Evolutionary conservation across 805 yeast species (phyloP).

Genomic region (Cyberlindnera veronae): DNA sequence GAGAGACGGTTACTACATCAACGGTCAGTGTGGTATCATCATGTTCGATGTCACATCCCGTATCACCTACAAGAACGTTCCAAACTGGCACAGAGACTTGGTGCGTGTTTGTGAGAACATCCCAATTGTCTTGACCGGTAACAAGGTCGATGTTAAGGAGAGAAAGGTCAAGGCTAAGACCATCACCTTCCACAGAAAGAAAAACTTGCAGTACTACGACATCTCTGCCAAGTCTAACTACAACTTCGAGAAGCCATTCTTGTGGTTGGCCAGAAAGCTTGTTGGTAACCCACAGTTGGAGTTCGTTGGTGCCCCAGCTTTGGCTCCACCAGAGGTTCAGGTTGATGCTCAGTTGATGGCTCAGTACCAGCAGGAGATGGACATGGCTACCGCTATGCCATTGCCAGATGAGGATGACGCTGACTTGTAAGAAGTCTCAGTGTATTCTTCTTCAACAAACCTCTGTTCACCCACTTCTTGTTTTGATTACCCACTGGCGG

Average conservation of each 20-base stretch:
- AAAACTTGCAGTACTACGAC: slow-evolving; percentile 98
- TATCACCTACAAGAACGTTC: slow-evolving; percentile 99
- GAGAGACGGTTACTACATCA: slow-evolving; percentile 99
- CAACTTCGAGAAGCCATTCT: slow-evolving; percentile 99
- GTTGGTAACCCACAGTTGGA: slow-evolving; percentile 98
- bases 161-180: slow-evolving; percentile 99
- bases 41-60: slow-evolving; percentile 99
- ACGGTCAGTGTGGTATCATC: slow-evolving; percentile 99
- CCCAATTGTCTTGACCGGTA: slow-evolving; percentile 98
- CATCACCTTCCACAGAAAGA: slow-evolving; percentile 99
- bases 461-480: background rate
- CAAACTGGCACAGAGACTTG: slow-evolving; percentile 99
- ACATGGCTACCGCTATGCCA: slow-evolving; percentile 98
- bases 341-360: slow-evolving; percentile 96
- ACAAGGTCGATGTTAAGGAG: slow-evolving; percentile 99
- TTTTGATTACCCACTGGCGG: background rate
- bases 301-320: slow-evolving; percentile 98
- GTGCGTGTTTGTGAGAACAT: slow-evolving; percentile 99
- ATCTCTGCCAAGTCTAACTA: slow-evolving; percentile 99
- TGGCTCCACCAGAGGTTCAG: slow-evolving; percentile 99
- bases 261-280: slow-evolving; percentile 99
- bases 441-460: background rate
- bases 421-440: slow-evolving; percentile 61
- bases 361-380: slow-evolving; percentile 99
- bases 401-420: slow-evolving; percentile 99